Percentiles rank a stretch among this genome's conserved stretches.
Evolutionary conservation across 305 asterid genomes (phyloP).

Genomic region (Andrographis paniculata): DNA sequence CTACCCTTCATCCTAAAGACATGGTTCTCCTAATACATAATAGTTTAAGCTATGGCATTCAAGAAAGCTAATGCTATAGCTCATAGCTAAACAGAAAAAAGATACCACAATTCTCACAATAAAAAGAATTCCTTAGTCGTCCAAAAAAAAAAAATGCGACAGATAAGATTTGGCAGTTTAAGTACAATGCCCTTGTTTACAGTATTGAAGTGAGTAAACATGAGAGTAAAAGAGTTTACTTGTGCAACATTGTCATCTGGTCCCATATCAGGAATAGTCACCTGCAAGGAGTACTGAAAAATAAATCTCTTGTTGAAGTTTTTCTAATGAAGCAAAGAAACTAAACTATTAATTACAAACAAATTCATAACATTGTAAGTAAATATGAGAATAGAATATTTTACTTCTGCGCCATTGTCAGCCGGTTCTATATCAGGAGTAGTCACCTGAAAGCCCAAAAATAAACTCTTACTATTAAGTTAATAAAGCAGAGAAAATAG

Average conservation of each 20-base stretch:
- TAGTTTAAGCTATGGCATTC: not conserved
- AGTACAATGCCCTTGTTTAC: not conserved
- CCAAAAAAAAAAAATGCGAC: too few species aligned
- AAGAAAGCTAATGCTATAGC: not conserved
- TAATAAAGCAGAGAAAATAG: constrained; percentile 4
- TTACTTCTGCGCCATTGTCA: too few species aligned
- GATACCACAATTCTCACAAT: too few species aligned
- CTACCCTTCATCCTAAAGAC: not conserved
- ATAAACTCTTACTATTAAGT: too few species aligned
- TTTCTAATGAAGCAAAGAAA: too few species aligned
- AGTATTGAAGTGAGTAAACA: not conserved
- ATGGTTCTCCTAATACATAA: constrained; percentile 1
- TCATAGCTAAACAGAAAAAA: not conserved
- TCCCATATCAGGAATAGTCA: constrained; percentile 9
- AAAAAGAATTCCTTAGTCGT: too few species aligned
- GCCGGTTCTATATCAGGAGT: too few species aligned
- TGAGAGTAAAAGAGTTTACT: constrained; percentile 16
- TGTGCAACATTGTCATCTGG: constrained; percentile 8
- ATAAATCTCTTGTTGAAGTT: too few species aligned
- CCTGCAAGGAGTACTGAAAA: constrained; percentile 10
- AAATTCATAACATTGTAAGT: too few species aligned
- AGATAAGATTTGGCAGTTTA: not conserved
- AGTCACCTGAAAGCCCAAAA: too few species aligned
- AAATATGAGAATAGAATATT: too few species aligned
- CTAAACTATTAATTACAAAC: too few species aligned